A percentile compares a stretch with the other conserved stretches of the same genome.
Conservation (phyloP, 495 filamentous ascomycete genomes). For the Aspergillus indologenus region DNA sequence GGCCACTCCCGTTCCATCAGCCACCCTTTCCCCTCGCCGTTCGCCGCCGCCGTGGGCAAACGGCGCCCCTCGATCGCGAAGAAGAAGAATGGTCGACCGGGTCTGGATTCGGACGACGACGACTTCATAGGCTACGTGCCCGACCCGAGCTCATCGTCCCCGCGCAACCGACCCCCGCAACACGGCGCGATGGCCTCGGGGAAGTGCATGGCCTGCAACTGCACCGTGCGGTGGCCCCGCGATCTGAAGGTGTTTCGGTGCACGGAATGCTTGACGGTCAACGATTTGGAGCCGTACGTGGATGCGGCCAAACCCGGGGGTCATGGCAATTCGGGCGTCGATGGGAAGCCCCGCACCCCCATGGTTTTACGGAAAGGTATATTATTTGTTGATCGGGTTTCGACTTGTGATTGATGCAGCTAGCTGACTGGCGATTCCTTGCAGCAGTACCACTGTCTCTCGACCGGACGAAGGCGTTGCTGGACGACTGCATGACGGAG, state of each 20-base stretch:
- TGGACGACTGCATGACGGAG: slow-evolving; percentile 51
- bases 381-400: neutral
- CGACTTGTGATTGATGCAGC: slow-evolving; percentile 8
- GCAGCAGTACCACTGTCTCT: slow-evolving; percentile 41
- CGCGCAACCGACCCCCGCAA: slow-evolving; percentile 30
- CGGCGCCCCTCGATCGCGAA: slow-evolving; percentile 33
- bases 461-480: slow-evolving; percentile 47
- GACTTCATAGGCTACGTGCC: slow-evolving; percentile 36
- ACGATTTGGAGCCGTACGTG: slow-evolving; percentile 62
- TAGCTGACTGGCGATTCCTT: slow-evolving; percentile 2
- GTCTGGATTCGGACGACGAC: slow-evolving; percentile 41
- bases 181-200: slow-evolving; percentile 56
- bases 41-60: slow-evolving; percentile 53
- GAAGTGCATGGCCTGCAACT: slow-evolving; percentile 79
- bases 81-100: slow-evolving; percentile 13
- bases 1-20: slow-evolving; percentile 70
- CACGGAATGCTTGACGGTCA: slow-evolving; percentile 81
- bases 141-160: slow-evolving; percentile 28
- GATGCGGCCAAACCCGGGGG: slow-evolving; percentile 22
- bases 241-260: slow-evolving; percentile 75
- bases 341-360: slow-evolving; percentile 11
- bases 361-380: slow-evolving; percentile 27
- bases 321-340: slow-evolving; percentile 17
- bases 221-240: slow-evolving; percentile 78
- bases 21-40: slow-evolving; percentile 67